Evolutionary conservation across 2,329 filamentous ascomycete species (phyloP).

Genomic region (Simplicillium aogashimaense): DNA sequence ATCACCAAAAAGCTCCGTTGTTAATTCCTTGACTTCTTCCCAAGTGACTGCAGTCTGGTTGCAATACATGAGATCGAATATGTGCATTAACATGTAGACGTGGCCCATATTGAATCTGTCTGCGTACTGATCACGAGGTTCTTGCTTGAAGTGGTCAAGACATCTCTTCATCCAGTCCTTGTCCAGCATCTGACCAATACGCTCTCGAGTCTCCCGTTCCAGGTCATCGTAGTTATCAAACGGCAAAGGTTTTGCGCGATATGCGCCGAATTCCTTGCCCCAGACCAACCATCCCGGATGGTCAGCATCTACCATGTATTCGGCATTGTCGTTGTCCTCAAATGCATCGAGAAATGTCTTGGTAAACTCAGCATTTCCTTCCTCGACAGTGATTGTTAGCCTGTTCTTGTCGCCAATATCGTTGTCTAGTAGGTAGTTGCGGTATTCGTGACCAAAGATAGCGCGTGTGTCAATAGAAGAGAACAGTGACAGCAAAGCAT

Average conservation of each 20-base stretch:
- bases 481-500: slow-evolving; percentile 67
- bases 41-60: slow-evolving; percentile 70
- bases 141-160: slow-evolving; percentile 93
- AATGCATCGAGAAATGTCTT: slow-evolving; percentile 69
- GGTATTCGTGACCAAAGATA: slow-evolving; percentile 75
- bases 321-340: slow-evolving; percentile 52
- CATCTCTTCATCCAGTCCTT: slow-evolving; percentile 78
- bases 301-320: slow-evolving; percentile 87
- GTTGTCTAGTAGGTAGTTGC: slow-evolving; percentile 74
- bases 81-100: slow-evolving; percentile 76
- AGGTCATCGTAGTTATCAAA: slow-evolving; percentile 70
- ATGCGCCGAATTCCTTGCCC: slow-evolving; percentile 78
- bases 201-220: slow-evolving; percentile 62
- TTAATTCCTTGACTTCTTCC: slow-evolving; percentile 77
- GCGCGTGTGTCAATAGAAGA: slow-evolving; percentile 82
- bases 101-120: slow-evolving; percentile 88
- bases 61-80: slow-evolving; percentile 82
- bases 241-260: slow-evolving; percentile 57
- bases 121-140: slow-evolving; percentile 70
- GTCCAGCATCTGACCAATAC: slow-evolving; percentile 73
- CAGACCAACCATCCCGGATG: slow-evolving; percentile 95
- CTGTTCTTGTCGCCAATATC: slow-evolving; percentile 65
- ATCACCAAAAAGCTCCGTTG: slow-evolving; percentile 72
- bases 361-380: slow-evolving; percentile 72
- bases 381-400: slow-evolving; percentile 60